Conservation (phyloP, 2,329 filamentous ascomycete genomes). For the Alternaria triticimaculans region DNA sequence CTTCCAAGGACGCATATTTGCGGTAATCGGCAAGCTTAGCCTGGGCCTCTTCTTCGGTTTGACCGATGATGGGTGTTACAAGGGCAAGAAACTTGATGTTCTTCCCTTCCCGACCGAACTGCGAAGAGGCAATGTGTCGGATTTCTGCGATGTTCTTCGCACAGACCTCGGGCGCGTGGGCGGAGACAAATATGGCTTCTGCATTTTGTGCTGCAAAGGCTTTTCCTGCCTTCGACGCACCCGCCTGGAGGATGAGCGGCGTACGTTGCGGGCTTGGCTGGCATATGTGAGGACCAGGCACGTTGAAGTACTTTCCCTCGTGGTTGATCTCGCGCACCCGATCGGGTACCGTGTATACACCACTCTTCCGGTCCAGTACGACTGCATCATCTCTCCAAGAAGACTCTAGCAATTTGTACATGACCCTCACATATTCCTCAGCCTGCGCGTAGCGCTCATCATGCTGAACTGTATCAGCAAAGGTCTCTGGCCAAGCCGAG, state of each 20-base stretch:
- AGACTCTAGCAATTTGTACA: constrained; percentile 72
- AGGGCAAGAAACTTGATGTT: constrained; percentile 73
- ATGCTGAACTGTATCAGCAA: constrained; percentile 53
- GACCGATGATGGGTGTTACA: constrained; percentile 69
- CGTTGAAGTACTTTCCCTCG: constrained; percentile 67
- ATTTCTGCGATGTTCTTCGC: constrained; percentile 69
- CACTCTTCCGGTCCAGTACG: constrained; percentile 62
- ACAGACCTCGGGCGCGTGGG: constrained; percentile 67
- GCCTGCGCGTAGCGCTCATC: constrained; percentile 72
- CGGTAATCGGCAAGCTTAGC: constrained; percentile 68
- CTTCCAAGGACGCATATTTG: constrained; percentile 68
- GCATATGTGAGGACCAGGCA: constrained; percentile 71
- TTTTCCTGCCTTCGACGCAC: constrained; percentile 70
- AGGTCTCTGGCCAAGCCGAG: constrained; percentile 63
- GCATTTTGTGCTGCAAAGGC: constrained; percentile 72
- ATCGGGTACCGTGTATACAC: constrained; percentile 65
- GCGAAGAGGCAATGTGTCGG: constrained; percentile 58
- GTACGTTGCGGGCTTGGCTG: constrained; percentile 71
- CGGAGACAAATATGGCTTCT: constrained; percentile 73
- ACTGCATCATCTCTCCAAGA: constrained; percentile 74
- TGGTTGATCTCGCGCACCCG: constrained; percentile 72
- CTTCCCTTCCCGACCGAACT: constrained; percentile 64
- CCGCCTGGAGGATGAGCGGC: constrained; percentile 73
- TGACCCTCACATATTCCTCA: constrained; percentile 72
- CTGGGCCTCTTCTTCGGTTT: constrained; percentile 69